Conservation (phyloP, 768 basidiomycete species). For the Russula foetens region DNA sequence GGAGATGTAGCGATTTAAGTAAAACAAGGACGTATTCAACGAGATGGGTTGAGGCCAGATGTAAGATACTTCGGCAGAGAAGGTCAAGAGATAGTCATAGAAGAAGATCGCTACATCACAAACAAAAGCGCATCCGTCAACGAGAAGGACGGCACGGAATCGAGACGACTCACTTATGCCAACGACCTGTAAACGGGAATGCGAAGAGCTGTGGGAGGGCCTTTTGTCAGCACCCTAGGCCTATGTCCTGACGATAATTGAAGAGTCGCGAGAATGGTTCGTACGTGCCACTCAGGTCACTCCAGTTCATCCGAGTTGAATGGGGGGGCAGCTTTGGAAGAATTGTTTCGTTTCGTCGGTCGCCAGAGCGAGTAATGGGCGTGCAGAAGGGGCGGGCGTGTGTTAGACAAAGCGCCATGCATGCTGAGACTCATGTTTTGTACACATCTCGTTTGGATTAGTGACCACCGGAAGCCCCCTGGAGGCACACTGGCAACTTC, state of each 20-base stretch:
- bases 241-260: neutral
- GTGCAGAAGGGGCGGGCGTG: neutral
- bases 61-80: constrained; percentile 33
- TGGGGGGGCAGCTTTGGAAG: neutral
- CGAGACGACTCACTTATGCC: neutral
- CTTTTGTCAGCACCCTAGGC: neutral
- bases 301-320: neutral
- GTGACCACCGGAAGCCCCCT: no score
- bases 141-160: neutral
- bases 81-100: constrained; percentile 28
- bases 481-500: no score
- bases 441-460: neutral
- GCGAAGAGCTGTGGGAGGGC: neutral
- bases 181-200: neutral
- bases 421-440: neutral
- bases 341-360: neutral
- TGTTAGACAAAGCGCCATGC: no score
- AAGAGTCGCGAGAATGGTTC: neutral
- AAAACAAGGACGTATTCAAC: constrained; percentile 37
- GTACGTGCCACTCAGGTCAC: neutral
- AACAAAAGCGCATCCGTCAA: neutral
- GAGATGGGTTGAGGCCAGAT: constrained; percentile 39
- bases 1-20: constrained; percentile 42
- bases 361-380: neutral
- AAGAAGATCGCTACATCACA: constrained; percentile 23